phyloP scores from a whole-genome alignment of 352 stramenopile species.

The Phytophthora pluvialis region DNA sequence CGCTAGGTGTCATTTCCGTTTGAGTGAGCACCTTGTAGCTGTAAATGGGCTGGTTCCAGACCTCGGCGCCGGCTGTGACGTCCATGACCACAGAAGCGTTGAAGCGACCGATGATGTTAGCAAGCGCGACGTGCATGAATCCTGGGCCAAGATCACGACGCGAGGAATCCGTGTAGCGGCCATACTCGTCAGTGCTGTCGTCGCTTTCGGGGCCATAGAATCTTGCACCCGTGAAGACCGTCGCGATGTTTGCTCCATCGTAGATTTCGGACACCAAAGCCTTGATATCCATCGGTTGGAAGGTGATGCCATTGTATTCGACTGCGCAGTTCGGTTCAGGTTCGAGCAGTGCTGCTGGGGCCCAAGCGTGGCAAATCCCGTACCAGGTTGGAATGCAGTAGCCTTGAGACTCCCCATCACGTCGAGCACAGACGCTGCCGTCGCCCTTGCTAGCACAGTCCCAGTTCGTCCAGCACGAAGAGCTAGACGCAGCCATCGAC shows the following conservation, averaged over 20 bases:
- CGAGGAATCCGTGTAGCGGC: slow-evolving; percentile 45
- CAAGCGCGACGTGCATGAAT: slow-evolving; percentile 54
- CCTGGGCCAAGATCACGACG: slow-evolving; percentile 56
- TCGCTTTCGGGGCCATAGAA: slow-evolving; percentile 38
- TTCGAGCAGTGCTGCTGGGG: slow-evolving; percentile 47
- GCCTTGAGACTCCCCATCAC: slow-evolving; percentile 34
- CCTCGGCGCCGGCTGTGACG: slow-evolving; percentile 39
- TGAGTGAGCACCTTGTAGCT: slow-evolving; percentile 49
- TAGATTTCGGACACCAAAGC: slow-evolving; percentile 51
- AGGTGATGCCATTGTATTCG: slow-evolving; percentile 48
- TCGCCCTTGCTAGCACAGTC: slow-evolving; percentile 36
- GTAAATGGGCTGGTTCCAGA: slow-evolving; percentile 70
- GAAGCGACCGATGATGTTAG: slow-evolving; percentile 53
- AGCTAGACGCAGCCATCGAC: slow-evolving; percentile 30
- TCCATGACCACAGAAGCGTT: slow-evolving; percentile 55
- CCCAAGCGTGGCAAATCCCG: slow-evolving; percentile 57
- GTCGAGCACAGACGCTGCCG: slow-evolving; percentile 41
- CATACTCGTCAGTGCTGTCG: slow-evolving; percentile 46
- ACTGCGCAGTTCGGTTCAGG: slow-evolving; percentile 53
- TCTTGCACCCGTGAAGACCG: slow-evolving; percentile 51
- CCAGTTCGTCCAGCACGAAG: slow-evolving; percentile 39
- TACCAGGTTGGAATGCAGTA: slow-evolving; percentile 59
- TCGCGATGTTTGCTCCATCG: slow-evolving; percentile 43
- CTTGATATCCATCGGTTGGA: slow-evolving; percentile 60
- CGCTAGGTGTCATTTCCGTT: slow-evolving; percentile 41